Percentiles rank a stretch among this genome's conserved stretches.
Conservation (phyloP, 2,329 filamentous ascomycete species). For the Karstenula rhodostoma region DNA sequence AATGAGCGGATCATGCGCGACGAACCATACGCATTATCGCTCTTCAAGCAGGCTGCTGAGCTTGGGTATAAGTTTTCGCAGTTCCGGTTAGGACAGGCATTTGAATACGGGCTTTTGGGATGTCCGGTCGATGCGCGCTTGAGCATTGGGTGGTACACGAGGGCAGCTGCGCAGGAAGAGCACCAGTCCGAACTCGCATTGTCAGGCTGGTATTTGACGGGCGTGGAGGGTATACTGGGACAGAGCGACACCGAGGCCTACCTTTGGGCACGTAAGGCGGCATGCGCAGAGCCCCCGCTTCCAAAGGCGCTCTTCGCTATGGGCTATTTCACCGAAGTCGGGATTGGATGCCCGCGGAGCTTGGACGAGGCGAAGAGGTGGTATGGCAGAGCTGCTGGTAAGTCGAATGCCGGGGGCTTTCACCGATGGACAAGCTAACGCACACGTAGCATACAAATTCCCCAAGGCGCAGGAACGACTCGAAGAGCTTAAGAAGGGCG, state of each 20-base stretch:
- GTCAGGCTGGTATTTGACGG: constrained; percentile 84
- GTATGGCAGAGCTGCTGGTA: constrained; percentile 97
- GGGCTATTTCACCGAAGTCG: constrained; percentile 96
- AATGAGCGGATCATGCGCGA: constrained; percentile 74
- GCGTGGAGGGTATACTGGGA: constrained; percentile 82
- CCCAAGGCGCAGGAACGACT: constrained; percentile 91
- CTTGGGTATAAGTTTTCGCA: constrained; percentile 96
- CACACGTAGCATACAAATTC: constrained; percentile 81
- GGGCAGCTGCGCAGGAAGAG: constrained; percentile 89
- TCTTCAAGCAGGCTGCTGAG: constrained; percentile 86
- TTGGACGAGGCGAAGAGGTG: constrained; percentile 95
- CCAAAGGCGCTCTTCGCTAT: constrained; percentile 98
- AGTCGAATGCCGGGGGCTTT: constrained; percentile 54
- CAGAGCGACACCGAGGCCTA: constrained; percentile 97
- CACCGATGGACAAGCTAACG: constrained; percentile 23
- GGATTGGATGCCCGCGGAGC: constrained; percentile 86
- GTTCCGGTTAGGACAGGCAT: constrained; percentile 85
- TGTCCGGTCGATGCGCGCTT: constrained; percentile 82
- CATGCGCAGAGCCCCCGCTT: constrained; percentile 75
- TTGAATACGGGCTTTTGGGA: constrained; percentile 86
- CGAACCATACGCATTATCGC: constrained; percentile 77
- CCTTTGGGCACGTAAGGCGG: constrained; percentile 94
- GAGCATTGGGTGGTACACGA: constrained; percentile 93
- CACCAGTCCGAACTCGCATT: constrained; percentile 81
- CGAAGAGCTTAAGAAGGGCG: constrained; percentile 86